phyloP scores from a whole-genome alignment of 306 rosid species.

The Benincasa hispida region DNA sequence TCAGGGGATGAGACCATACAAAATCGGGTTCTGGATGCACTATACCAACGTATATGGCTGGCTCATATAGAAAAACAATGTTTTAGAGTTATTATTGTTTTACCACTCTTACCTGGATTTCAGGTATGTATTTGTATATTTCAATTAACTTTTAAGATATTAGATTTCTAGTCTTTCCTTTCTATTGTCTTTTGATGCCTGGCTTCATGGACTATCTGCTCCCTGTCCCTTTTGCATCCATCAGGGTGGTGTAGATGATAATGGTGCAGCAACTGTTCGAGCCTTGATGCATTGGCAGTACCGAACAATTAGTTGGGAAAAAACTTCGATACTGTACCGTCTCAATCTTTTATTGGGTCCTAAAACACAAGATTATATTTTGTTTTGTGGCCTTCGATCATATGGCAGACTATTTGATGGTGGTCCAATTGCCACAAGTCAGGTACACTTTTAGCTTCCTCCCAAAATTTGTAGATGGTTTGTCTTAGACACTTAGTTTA shows the following conservation, averaged over 20 bases:
- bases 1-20: slow-evolving; percentile 30
- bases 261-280: slow-evolving; percentile 43
- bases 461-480: not conserved
- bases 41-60: slow-evolving; percentile 24
- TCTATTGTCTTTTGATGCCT: not conserved
- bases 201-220: not conserved
- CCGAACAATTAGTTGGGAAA: slow-evolving; percentile 33
- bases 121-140: slow-evolving; percentile 18
- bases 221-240: not conserved
- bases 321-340: slow-evolving; percentile 27
- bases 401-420: slow-evolving; percentile 34
- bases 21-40: slow-evolving; percentile 29
- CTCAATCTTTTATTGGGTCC: slow-evolving; percentile 24
- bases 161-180: not conserved
- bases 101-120: slow-evolving; percentile 42
- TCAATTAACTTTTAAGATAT: not conserved
- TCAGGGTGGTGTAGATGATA: slow-evolving; percentile 39
- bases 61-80: slow-evolving; percentile 30
- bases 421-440: slow-evolving; percentile 37
- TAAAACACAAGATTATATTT: slow-evolving; percentile 33
- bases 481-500: not conserved
- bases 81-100: slow-evolving; percentile 29
- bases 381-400: slow-evolving; percentile 34
- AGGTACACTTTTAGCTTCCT: slow-evolving; percentile 15
- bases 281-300: slow-evolving; percentile 48